Conservation (phyloP, 2,329 filamentous ascomycete species). For the Cryphonectria naterciae region DNA sequence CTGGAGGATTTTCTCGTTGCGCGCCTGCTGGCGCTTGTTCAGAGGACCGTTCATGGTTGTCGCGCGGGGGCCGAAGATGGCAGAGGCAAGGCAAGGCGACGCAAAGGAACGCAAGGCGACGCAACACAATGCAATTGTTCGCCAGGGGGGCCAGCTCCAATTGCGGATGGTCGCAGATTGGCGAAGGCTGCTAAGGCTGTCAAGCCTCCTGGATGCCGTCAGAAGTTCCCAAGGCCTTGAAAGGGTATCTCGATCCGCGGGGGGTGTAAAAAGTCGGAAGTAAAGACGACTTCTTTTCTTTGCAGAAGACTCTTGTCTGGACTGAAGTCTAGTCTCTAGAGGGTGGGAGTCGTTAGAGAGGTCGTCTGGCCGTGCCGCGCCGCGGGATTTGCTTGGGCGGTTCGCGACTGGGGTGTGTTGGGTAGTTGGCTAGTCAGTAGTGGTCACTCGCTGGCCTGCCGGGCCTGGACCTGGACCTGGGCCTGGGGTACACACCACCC, state of each 20-base stretch:
- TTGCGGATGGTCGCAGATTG: not conserved
- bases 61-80: not conserved
- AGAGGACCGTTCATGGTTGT: constrained; percentile 22
- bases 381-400: constrained; percentile 10
- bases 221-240: not conserved
- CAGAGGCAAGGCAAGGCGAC: not conserved
- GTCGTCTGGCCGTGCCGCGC: constrained; percentile 6
- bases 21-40: constrained; percentile 97
- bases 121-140: not conserved
- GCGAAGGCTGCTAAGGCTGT: constrained; percentile 1
- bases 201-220: not conserved
- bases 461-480: constrained; percentile 1
- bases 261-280: not conserved
- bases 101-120: constrained; percentile 2
- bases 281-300: not conserved
- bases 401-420: constrained; percentile 3
- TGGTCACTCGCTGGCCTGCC: not conserved
- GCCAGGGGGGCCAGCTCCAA: not conserved
- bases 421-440: not conserved
- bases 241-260: not conserved
- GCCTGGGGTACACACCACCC: not conserved
- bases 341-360: not conserved
- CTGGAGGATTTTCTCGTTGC: constrained; percentile 90
- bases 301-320: not conserved
- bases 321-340: not conserved